These are phyloP conservation scores for Curvularia verruculosa DNA, from an alignment of 2,329 filamentous ascomycete species.

Conservation along the genomic window DNA sequence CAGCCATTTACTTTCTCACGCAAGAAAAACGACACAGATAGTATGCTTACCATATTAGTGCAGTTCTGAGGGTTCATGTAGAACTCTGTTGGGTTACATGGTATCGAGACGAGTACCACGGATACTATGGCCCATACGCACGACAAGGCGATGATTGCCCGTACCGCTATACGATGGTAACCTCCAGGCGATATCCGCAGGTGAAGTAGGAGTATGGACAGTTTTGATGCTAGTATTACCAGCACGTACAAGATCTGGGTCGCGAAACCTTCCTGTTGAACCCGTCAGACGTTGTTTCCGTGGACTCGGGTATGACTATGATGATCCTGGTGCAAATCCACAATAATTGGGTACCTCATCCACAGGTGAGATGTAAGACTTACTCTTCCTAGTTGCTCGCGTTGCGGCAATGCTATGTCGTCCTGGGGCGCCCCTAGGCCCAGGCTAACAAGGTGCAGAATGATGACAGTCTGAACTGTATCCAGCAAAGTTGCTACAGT, in stretches of 20 bases:
- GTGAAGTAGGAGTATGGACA: slow-evolving; percentile 37
- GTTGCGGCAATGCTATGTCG: slow-evolving; percentile 20
- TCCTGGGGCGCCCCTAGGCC: slow-evolving; percentile 33
- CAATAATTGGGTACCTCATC: too few species aligned
- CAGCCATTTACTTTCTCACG: not conserved
- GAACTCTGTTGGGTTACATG: slow-evolving; percentile 32
- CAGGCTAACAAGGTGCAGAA: slow-evolving; percentile 33
- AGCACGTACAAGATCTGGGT: slow-evolving; percentile 41
- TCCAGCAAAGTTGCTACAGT: slow-evolving; percentile 30
- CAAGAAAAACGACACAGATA: not conserved
- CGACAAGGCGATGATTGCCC: slow-evolving; percentile 26
- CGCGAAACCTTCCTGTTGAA: slow-evolving; percentile 35
- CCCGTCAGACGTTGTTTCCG: slow-evolving; percentile 19
- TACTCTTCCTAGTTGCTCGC: slow-evolving; percentile 36
- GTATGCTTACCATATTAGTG: slow-evolving; percentile 33
- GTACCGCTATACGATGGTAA: slow-evolving; percentile 28
- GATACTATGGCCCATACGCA: slow-evolving; percentile 32
- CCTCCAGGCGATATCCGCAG: slow-evolving; percentile 35
- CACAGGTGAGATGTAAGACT: not conserved
- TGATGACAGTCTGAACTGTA: slow-evolving; percentile 33
- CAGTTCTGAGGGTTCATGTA: slow-evolving; percentile 25
- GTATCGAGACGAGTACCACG: slow-evolving; percentile 33
- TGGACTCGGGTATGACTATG: slow-evolving; percentile 1
- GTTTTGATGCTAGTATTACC: slow-evolving; percentile 38
- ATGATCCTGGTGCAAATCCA: slow-evolving; percentile 3